Conservation (phyloP, 441 rosid species). For the Pelargonium australe region DNA sequence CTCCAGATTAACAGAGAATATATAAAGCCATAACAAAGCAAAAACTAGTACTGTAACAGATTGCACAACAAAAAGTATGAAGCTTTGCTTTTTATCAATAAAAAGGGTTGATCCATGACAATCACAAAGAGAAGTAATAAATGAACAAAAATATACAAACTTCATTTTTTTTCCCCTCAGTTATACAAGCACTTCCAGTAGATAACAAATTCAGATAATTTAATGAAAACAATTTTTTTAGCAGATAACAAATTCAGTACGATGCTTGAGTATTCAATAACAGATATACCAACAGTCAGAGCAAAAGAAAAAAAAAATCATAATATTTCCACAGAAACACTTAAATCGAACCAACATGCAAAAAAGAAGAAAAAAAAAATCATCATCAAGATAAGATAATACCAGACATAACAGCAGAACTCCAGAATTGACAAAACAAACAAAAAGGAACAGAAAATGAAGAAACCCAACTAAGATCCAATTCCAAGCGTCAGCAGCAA, state of each 20-base stretch:
- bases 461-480: neutral
- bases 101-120: conserved; percentile 5
- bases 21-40: neutral
- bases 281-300: neutral
- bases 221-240: neutral
- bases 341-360: no score
- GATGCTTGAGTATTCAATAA: neutral
- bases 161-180: neutral
- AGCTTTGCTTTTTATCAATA: neutral
- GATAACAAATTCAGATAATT: neutral
- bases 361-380: no score
- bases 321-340: neutral
- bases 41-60: neutral
- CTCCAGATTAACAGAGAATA: no score
- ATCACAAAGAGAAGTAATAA: neutral
- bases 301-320: neutral
- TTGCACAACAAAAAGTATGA: neutral
- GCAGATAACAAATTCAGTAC: neutral
- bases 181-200: neutral
- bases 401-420: no score
- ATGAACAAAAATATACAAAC: neutral
- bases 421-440: no score
- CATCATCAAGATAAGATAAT: no score
- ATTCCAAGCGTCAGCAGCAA: neutral
- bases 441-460: neutral